phyloP scores from a whole-genome alignment of 805 yeast genomes.

The Naumovozyma castellii region DNA sequence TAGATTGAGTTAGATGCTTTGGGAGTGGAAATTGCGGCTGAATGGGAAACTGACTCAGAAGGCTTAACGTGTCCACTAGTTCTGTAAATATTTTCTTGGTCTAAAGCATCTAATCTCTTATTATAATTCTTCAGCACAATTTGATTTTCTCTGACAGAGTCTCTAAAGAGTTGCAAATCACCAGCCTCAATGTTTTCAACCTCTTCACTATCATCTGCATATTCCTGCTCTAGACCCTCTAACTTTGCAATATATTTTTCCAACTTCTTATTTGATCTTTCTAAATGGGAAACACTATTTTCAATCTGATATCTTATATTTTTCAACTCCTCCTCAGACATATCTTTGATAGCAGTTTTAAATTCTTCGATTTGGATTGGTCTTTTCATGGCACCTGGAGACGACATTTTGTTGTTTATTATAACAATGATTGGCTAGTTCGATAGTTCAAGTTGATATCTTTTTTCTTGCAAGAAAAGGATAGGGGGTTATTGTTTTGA shows the following conservation, averaged over 20 bases:
- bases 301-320: constrained; percentile 28
- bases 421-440: too few species aligned
- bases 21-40: not conserved
- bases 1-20: constrained; percentile 3
- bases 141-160: constrained; percentile 49
- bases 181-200: constrained; percentile 29
- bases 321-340: constrained; percentile 38
- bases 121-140: constrained; percentile 44
- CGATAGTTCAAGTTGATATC: too few species aligned
- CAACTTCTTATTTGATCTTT: constrained; percentile 44
- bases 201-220: constrained; percentile 17
- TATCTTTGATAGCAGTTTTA: constrained; percentile 41
- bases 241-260: constrained; percentile 33
- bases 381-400: constrained; percentile 27
- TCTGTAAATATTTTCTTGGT: constrained; percentile 40
- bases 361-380: constrained; percentile 41
- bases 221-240: constrained; percentile 18
- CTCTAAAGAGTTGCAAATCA: constrained; percentile 44
- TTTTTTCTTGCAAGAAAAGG: too few species aligned
- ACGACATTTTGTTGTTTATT: constrained; percentile 16
- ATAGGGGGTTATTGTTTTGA: too few species aligned
- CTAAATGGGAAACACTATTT: constrained; percentile 38
- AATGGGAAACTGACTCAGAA: not conserved
- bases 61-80: not conserved
- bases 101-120: constrained; percentile 37